Base-by-base conservation (phyloP, 768 basidiomycete species). In the Rhizopogon sp. region DNA sequence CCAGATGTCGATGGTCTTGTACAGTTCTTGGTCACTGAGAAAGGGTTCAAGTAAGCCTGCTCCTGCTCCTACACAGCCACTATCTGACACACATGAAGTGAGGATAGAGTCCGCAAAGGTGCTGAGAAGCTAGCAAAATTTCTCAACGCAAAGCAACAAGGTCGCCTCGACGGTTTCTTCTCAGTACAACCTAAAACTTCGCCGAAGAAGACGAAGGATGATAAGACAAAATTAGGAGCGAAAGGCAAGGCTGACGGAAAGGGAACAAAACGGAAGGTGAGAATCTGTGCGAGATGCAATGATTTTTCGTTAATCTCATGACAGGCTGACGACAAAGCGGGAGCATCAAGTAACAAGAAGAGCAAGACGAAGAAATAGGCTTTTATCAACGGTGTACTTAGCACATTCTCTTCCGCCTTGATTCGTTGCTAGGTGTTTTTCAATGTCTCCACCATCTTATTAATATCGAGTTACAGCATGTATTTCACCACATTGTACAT, bases 131-230 rank as follows among this genome's bases (percentile, higher is more conserved):
- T 99, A 42, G 76, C 84, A 45, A 97, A 94, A 64, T 88, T 82
- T 69, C 74, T 98, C 49, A 85, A 82, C 51, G 82, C 85, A 35
- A 98, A 98, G 66, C 97, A 98, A 63, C 97, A 99, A 72, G 95
- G 97, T 8, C 85, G 97, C 9, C 78, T 99, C 13, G 97, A 98
- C 64, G 88, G 93, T 0, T 99, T 99, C 73, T 99, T 99, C 73
- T 83, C 86, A 1, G 82, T 84, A 10, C 84, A 88, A 63, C 71
- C 82, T 2, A 84, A 83, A 59, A 58, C 66, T 3, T 74, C 82
- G 5, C 81, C 83, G 53, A 79, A 83, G 41, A 80, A 49, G 14
- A 9, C 31, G 14, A 35, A 76, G 40, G 71, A 70, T 14, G 71
- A 72, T 9, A 61, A 64, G 0, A 63, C 56, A 13, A 76, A 77